Conservation (phyloP, 2,329 filamentous ascomycete genomes). For the Calonectria pseudoreteaudii region DNA sequence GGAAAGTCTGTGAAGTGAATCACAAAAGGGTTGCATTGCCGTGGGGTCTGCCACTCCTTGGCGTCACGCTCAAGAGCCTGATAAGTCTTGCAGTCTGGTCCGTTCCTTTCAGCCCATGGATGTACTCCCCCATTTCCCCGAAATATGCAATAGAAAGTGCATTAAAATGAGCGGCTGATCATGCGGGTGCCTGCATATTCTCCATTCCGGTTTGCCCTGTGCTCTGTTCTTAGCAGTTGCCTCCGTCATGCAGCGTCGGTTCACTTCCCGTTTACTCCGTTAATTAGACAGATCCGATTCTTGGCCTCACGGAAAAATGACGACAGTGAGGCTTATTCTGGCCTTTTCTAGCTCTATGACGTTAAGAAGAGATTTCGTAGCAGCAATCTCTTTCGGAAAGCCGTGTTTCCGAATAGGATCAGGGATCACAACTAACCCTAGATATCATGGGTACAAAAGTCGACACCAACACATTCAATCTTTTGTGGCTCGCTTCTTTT, state of each 20-base stretch:
- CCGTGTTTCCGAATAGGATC: background rate
- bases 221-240: background rate
- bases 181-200: background rate
- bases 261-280: slow-evolving; percentile 23
- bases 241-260: background rate
- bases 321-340: background rate
- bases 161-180: background rate
- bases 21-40: slow-evolving; percentile 23
- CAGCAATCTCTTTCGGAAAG: background rate
- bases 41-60: background rate
- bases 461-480: background rate
- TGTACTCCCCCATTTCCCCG: background rate
- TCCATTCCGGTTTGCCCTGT: background rate
- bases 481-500: background rate
- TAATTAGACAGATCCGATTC: background rate
- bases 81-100: background rate
- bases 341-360: background rate
- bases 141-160: background rate
- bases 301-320: background rate
- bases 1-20: slow-evolving; percentile 32
- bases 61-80: background rate
- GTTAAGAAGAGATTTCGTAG: background rate
- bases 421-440: background rate
- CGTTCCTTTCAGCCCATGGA: background rate
- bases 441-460: background rate